phyloP scores from a whole-genome alignment of 2,329 filamentous ascomycete species.

The Alternaria triticimaculans region DNA sequence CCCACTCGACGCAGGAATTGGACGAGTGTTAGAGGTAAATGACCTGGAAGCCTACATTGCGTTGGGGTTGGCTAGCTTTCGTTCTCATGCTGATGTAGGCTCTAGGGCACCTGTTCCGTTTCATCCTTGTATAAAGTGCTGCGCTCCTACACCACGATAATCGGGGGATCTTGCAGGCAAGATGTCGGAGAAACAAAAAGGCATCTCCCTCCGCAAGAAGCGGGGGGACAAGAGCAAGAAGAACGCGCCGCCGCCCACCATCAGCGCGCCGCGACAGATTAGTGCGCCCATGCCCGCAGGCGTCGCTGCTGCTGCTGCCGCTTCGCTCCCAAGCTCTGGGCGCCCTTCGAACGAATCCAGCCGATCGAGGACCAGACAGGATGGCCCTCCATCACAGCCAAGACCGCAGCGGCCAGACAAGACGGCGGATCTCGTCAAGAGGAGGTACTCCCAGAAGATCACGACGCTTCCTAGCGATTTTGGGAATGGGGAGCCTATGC shows the following conservation, averaged over 20 bases:
- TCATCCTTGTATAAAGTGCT: background rate
- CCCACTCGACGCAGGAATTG: background rate
- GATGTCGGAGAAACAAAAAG: slow-evolving; percentile 60
- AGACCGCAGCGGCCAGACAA: slow-evolving; percentile 56
- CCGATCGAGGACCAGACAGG: slow-evolving; percentile 40
- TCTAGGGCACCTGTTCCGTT: background rate
- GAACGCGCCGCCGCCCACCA: slow-evolving; percentile 50
- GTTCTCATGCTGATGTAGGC: background rate
- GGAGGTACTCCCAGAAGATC: slow-evolving; percentile 92
- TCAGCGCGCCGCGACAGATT: slow-evolving; percentile 65
- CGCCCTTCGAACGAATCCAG: slow-evolving; percentile 48
- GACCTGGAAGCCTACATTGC: background rate
- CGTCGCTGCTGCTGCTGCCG: slow-evolving; percentile 31
- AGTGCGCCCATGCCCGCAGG: slow-evolving; percentile 48
- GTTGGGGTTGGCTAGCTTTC: background rate
- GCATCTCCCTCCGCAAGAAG: slow-evolving; percentile 70
- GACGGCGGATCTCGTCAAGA: slow-evolving; percentile 86
- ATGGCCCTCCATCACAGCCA: slow-evolving; percentile 37
- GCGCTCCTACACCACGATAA: background rate
- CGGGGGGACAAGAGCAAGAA: slow-evolving; percentile 61
- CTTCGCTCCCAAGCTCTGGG: slow-evolving; percentile 44
- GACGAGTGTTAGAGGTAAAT: background rate
- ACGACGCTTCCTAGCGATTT: slow-evolving; percentile 76
- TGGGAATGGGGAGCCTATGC: slow-evolving; percentile 70
- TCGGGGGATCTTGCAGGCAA: slow-evolving; percentile 21